Conservation (phyloP, 345 rosid species). For the Citrus sinensis region DVS_A1.0 CM039163.1:6427001-6427500, state of each 20-base stretch:
- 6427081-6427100: conserved; percentile 78
- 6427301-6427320: neutral
- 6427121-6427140: conserved; percentile 27
- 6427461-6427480: neutral
- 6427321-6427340: neutral
- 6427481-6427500: neutral
- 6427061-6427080: conserved; percentile 82
- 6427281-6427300: neutral
- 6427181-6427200: neutral
- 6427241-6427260: neutral
- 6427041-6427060: conserved; percentile 78
- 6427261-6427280: neutral
- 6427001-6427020: conserved; percentile 58
- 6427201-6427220: conserved; percentile 11
- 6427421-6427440: neutral
- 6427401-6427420: neutral
- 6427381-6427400: neutral
- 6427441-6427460: neutral
- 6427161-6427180: neutral
- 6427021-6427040: conserved; percentile 98
- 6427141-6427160: conserved; percentile 24
- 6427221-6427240: neutral
- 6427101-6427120: conserved; percentile 57
- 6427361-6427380: neutral
- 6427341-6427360: neutral